Percentiles rank a stretch among this genome's conserved stretches.
Evolutionary conservation across 108 stramenopile genomes (phyloP).

Genomic region (Aurantiochytrium sp.): DNA sequence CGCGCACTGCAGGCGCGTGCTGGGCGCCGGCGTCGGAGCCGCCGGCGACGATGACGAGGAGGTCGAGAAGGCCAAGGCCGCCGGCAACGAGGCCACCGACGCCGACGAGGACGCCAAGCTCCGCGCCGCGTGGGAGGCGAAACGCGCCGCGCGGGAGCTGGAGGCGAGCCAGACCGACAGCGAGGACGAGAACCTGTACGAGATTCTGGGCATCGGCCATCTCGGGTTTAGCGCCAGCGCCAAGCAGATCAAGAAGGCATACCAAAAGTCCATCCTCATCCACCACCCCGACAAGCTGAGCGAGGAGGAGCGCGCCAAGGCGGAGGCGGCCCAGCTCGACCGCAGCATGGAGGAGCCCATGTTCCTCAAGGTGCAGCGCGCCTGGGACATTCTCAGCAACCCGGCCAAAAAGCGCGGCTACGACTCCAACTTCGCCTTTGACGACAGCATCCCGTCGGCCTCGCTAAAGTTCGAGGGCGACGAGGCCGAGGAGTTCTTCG

Average conservation of each 20-base stretch:
- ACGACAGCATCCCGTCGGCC: conserved; percentile 79
- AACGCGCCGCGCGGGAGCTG: conserved; percentile 12
- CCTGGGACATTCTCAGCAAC: conserved; percentile 83
- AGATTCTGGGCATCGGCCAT: conserved; percentile 39
- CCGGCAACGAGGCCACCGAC: background rate
- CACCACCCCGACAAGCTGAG: conserved; percentile 55
- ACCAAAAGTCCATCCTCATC: conserved; percentile 40
- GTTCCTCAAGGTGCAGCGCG: conserved; percentile 88
- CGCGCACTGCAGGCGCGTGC: background rate
- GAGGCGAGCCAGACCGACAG: background rate
- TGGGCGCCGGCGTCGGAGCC: background rate
- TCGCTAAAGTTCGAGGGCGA: conserved; percentile 55
- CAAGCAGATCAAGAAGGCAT: conserved; percentile 35
- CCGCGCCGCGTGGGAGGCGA: background rate
- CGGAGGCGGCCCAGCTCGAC: conserved; percentile 39
- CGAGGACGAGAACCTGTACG: conserved; percentile 28
- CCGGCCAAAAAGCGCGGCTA: conserved; percentile 74
- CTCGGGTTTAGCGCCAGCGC: conserved; percentile 1
- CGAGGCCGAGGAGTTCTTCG: conserved; percentile 74
- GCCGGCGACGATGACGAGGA: background rate
- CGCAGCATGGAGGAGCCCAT: conserved; percentile 68
- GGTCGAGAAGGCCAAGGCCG: background rate
- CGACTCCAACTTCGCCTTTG: conserved; percentile 88
- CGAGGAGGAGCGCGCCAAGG: conserved; percentile 54
- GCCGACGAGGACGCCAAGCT: background rate